Evolutionary conservation across 768 basidiomycete genomes (phyloP).

Genomic region (Auricularia heimuer): DNA sequence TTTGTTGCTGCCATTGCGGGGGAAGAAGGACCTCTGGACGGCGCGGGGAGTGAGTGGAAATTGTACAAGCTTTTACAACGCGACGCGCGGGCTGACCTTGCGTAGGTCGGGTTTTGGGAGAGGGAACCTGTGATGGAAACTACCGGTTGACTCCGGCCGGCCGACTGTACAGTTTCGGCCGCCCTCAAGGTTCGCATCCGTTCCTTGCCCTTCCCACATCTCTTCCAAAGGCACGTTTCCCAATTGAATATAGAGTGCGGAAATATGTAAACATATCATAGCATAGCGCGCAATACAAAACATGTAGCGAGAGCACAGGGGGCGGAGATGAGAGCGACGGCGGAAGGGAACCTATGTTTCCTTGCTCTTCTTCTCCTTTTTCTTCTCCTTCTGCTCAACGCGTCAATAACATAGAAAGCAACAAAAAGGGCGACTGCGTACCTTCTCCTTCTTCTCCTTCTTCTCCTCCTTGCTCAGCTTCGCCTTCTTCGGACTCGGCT

Average conservation of each 20-base stretch:
- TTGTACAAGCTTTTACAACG: background rate
- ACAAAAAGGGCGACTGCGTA: background rate
- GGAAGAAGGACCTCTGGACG: background rate
- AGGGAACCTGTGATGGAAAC: too few species aligned
- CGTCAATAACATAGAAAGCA: background rate
- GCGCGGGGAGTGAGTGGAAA: background rate
- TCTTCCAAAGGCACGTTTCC: too few species aligned
- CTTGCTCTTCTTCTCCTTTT: constrained; percentile 48
- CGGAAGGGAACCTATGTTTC: constrained; percentile 16
- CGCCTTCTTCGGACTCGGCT: constrained; percentile 43
- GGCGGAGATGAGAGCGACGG: background rate
- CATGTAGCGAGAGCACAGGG: background rate
- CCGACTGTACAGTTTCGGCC: background rate
- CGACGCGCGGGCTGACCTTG: background rate
- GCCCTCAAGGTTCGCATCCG: too few species aligned
- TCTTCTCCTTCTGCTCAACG: constrained; percentile 36
- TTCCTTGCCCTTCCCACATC: background rate
- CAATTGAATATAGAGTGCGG: background rate
- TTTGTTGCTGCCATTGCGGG: constrained; percentile 57
- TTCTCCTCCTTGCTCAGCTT: constrained; percentile 81
- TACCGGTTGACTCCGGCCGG: background rate
- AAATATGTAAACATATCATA: background rate
- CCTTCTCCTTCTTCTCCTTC: constrained; percentile 37
- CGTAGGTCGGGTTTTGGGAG: background rate
- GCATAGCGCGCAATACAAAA: background rate